Base-by-base conservation (phyloP, 768 basidiomycete genomes). In the Leccinum barrowsii region DNA sequence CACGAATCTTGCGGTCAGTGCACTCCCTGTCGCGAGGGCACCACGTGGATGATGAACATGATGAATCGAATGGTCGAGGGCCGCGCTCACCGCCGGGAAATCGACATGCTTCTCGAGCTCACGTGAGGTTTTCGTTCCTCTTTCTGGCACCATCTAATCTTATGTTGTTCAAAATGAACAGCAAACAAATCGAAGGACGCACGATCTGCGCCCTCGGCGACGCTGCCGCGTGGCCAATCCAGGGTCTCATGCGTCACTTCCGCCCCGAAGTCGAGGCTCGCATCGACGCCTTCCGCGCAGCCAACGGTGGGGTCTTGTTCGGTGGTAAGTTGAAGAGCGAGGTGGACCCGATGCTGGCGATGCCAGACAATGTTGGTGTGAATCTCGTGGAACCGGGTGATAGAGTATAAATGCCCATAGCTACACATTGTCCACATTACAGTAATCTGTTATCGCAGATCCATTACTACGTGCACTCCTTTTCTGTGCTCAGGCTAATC, bases 41-140 rank as follows among this genome's bases (percentile, higher is more conserved):
- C 96, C 2, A 97, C 94, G 0, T 98, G 96, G 96, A 93, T 99
- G 91, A 92, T 90, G 85, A 96, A 98, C 76, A 98, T 98, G 94
- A 99, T 99, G 96, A 84, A 93, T 72, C 87, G 96, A 50, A 85
- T 99, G 80, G 92, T 90, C 17, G 90, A 92, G 69, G 96, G 96
- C 3, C 84, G 95, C 11, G 92, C 88, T 0, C 92, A 95, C 68
- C 81, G 82, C 63, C 87, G 96, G 58, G 96, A 99, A 78, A 98
- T 99, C 58, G 96, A 98, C 74, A 98, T 98, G 96, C 80, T 99
- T 12, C 84, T 95, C 28, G 96, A 98, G 74, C 74, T 98, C 47
- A 98, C 94, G 90, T 92, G 67, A 50, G 57, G 83, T 78, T 21
- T 21, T 19, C 59, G 49, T 42, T 40, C 44, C 12, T 15, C 15